These are phyloP conservation scores for Verbena officinalis DNA, from an alignment of 257 asterid genomes.

Conservation along the genomic window DNA sequence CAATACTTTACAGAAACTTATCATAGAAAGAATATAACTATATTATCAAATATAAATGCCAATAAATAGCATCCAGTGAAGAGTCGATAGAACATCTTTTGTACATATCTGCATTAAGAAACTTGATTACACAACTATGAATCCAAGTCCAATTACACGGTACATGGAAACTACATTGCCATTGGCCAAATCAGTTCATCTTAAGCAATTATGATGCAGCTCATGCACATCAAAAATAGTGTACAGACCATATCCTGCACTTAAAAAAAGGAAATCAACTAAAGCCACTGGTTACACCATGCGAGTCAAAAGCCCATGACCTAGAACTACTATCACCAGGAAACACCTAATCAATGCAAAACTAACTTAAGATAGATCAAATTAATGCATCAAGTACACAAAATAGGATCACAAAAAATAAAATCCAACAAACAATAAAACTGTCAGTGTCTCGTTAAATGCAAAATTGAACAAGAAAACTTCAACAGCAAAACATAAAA, in stretches of 20 bases:
- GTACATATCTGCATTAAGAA: background rate
- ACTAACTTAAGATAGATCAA: background rate
- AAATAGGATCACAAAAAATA: conserved; percentile 12
- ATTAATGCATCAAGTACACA: background rate
- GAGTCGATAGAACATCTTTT: too few species aligned
- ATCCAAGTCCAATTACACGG: conserved; percentile 2
- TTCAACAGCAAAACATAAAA: conserved; percentile 3
- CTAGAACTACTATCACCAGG: conserved; percentile 7
- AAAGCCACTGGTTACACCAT: conserved; percentile 9
- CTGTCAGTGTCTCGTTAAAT: background rate
- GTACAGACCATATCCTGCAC: conserved; percentile 19
- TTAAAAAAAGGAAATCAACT: conserved; percentile 15
- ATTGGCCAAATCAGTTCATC: conserved; percentile 20
- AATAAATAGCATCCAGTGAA: too few species aligned
- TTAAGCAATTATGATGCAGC: conserved; percentile 10
- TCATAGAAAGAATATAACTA: too few species aligned
- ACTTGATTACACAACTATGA: conserved; percentile 10
- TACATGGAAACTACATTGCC: conserved; percentile 1
- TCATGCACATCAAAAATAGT: conserved; percentile 7
- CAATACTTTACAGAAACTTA: too few species aligned
- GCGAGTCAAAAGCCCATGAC: background rate
- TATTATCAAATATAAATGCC: too few species aligned
- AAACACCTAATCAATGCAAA: background rate
- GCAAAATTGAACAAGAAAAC: conserved; percentile 3
- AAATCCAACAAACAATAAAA: background rate